A percentile compares a stretch with the other conserved stretches of the same genome.
phyloP scores from a whole-genome alignment of 208 protist species.

The Leishmania martiniquensis region DNA sequence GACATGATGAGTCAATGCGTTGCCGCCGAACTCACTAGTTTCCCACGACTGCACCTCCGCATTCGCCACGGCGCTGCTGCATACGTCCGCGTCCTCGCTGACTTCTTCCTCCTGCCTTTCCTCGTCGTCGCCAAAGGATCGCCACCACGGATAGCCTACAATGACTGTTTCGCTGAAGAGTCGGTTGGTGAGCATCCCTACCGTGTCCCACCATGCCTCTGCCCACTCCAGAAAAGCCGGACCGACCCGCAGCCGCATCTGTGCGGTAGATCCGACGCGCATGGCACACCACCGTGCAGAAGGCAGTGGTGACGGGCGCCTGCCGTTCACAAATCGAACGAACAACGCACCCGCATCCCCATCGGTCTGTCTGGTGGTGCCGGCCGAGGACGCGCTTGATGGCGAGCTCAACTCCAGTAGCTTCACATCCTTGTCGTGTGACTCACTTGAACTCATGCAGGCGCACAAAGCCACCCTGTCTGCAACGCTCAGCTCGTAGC shows the following conservation, averaged over 20 bases:
- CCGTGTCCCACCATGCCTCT: constrained; percentile 32
- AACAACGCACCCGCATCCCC: constrained; percentile 9
- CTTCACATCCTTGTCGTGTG: neutral
- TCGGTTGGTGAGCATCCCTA: constrained; percentile 23
- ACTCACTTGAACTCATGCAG: neutral
- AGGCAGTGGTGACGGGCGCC: constrained; percentile 22
- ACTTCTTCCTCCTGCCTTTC: neutral
- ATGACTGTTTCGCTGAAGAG: constrained; percentile 28
- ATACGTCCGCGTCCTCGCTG: neutral
- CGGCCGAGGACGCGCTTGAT: neutral
- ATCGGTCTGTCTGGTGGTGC: neutral
- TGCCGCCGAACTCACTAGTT: neutral
- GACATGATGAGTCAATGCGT: neutral
- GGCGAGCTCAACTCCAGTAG: constrained; percentile 8
- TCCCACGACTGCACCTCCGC: constrained; percentile 2
- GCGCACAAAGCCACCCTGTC: neutral
- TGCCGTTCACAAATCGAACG: constrained; percentile 14
- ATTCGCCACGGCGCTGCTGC: neutral
- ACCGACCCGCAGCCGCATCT: constrained; percentile 6
- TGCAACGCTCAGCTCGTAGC: constrained; percentile 23
- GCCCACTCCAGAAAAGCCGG: constrained; percentile 22
- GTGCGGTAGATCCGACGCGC: constrained; percentile 8
- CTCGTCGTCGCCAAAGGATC: neutral
- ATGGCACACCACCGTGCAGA: constrained; percentile 10
- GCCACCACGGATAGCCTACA: constrained; percentile 26